These are phyloP conservation scores for Nicotiana paniculata DNA, from an alignment of 257 asterid species.

Conservation along the genomic window DNA sequence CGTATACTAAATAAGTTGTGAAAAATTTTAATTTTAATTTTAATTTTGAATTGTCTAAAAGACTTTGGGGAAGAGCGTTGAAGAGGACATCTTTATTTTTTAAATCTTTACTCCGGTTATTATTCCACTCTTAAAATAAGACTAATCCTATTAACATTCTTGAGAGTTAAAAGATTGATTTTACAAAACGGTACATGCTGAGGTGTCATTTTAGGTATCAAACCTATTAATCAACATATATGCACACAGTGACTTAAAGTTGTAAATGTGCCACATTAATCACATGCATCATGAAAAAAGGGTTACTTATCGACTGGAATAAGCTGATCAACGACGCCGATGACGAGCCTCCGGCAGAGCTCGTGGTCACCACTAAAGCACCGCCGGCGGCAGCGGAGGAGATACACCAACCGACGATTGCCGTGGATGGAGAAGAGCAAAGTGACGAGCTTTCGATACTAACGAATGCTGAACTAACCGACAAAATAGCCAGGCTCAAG, in stretches of 20 bases:
- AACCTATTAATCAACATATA: no score
- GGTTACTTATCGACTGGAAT: constrained; percentile 14
- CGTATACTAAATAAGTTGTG: no score
- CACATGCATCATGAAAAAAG: not conserved
- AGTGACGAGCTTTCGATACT: not conserved
- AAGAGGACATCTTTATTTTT: no score
- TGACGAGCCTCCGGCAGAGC: constrained; percentile 9
- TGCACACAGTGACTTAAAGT: not conserved
- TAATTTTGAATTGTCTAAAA: no score
- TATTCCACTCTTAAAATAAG: no score
- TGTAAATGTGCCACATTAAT: not conserved
- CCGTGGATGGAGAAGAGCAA: not conserved
- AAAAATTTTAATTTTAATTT: no score
- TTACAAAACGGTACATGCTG: no score
- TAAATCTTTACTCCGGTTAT: no score
- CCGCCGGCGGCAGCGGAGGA: not conserved
- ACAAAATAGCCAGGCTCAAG: not conserved
- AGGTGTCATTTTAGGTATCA: no score
- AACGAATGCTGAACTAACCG: not conserved
- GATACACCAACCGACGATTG: not conserved
- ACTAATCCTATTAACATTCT: no score
- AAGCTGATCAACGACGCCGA: not conserved
- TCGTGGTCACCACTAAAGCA: constrained; percentile 10
- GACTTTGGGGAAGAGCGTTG: no score
- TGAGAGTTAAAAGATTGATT: no score